phyloP scores from a whole-genome alignment of 495 filamentous ascomycete species.

The Penicillium coffeae region DNA sequence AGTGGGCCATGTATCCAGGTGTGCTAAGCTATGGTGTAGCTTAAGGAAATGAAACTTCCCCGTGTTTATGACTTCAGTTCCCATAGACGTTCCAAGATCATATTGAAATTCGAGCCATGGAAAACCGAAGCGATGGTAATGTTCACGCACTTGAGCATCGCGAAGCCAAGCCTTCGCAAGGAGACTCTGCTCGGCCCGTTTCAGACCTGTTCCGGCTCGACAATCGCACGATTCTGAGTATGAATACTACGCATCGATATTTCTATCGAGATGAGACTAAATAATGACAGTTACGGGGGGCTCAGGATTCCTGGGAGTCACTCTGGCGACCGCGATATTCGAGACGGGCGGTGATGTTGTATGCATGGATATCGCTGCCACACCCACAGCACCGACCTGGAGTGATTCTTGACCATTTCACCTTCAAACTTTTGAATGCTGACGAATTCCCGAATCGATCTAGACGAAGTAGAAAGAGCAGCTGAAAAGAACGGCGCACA shows the following conservation, averaged over 20 bases:
- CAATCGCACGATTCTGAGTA: slow-evolving; percentile 11
- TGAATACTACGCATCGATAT: neutral
- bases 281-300: slow-evolving; percentile 52
- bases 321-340: slow-evolving; percentile 54
- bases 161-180: slow-evolving; percentile 13
- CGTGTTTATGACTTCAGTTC: no score
- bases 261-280: neutral
- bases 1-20: no score
- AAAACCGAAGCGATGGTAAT: slow-evolving; percentile 5
- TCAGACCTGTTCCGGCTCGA: slow-evolving; percentile 14
- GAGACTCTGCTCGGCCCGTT: slow-evolving; percentile 7
- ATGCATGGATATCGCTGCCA: slow-evolving; percentile 54
- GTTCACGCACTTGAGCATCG: slow-evolving; percentile 8
- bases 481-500: slow-evolving; percentile 27
- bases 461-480: slow-evolving; percentile 45
- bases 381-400: slow-evolving; percentile 24
- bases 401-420: neutral
- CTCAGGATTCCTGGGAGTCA: slow-evolving; percentile 56
- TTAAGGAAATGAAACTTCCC: no score
- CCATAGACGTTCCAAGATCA: no score
- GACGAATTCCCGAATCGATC: neutral
- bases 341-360: slow-evolving; percentile 59
- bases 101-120: neutral
- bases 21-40: no score
- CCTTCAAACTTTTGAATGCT: neutral